Evolutionary conservation across 192 early-diverging fungal genomes (phyloP).

Genomic region (Chytriomyces confervae): DNA sequence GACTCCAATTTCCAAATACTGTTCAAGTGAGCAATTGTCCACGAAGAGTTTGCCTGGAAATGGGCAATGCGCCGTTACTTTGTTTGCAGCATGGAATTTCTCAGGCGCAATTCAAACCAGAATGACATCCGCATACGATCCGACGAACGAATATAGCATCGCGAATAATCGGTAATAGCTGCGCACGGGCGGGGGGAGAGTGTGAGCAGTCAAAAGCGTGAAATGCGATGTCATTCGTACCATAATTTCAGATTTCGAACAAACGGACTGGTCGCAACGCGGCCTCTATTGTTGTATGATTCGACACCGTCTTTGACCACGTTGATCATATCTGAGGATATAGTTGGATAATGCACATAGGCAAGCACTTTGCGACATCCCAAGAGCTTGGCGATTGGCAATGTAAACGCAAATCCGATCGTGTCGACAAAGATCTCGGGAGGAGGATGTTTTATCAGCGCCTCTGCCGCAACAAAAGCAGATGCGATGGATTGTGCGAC

Average conservation of each 20-base stretch:
- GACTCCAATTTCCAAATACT: conserved; percentile 72
- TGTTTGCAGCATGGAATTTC: neutral
- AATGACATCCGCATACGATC: conserved; percentile 78
- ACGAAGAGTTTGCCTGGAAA: conserved; percentile 85
- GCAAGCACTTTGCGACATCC: conserved; percentile 64
- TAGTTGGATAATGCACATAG: conserved; percentile 96
- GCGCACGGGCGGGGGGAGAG: neutral
- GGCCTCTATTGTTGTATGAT: conserved; percentile 68
- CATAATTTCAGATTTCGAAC: conserved; percentile 67
- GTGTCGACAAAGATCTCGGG: conserved; percentile 95
- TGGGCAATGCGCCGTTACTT: neutral
- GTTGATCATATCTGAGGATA: conserved; percentile 90
- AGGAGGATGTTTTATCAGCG: conserved; percentile 57
- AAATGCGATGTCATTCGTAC: conserved; percentile 27
- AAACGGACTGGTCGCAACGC: conserved; percentile 61
- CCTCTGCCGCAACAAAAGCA: conserved; percentile 75
- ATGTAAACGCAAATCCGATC: conserved; percentile 94
- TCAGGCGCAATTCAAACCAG: conserved; percentile 61
- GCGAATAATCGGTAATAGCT: conserved; percentile 89
- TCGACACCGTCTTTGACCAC: conserved; percentile 68
- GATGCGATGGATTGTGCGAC: conserved; percentile 88
- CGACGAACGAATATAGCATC: conserved; percentile 74
- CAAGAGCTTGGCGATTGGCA: conserved; percentile 76
- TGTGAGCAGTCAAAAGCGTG: too few relatives aligned
- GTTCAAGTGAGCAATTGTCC: conserved; percentile 93